Evolutionary conservation across 2,329 filamentous ascomycete genomes (phyloP), one percentile per base, ranked within the genome.

Genomic region (Fusarium metavorans): DNA sequence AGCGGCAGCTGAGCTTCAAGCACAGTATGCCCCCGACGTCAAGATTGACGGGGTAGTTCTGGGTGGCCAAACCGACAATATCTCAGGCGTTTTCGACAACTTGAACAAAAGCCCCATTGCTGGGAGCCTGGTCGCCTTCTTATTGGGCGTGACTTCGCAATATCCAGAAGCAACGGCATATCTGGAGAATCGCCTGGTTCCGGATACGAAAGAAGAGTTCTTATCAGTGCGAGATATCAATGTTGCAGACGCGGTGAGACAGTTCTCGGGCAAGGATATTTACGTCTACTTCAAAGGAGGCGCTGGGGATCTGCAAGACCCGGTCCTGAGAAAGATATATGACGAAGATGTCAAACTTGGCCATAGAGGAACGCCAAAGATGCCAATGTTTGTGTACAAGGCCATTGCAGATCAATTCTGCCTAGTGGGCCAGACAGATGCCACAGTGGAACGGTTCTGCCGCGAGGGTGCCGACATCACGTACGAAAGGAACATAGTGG

Each of bases 381-480:
- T 88, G 76, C 87, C 88, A 0, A 62, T 89, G 8, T 86, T 87
- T 68, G 76, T 87, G 4, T 89, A 89, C 77, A 89, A 89, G 70
- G 85, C 87, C 0, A 82, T 85, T 20, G 68, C 76, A 3, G 87
- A 90, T 41, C 83, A 88, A 63, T 79, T 87, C 59, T 85, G 82
- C 9, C 76, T 81, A 1, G 79, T 87, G 1, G 78, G 74, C 2
- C 83, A 85, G 23, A 88, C 85, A 0, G 86, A 89, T 65, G 77
- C 64, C 0, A 77, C 88, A 9, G 81, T 88, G 0, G 60, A 81
- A 0, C 77, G 77, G 18, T 86, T 85, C 45, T 88, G 87, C 64
- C 70, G 64, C 0, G 79, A 75, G 5, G 84, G 84, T 4, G 84
- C 81, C 0, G 82, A 82, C 5, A 83, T 89, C 9, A 77, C 81